These are phyloP conservation scores for Arthrobotrys sphaeroides DNA, from an alignment of 2,329 filamentous ascomycete species.

Conservation along the genomic window DNA sequence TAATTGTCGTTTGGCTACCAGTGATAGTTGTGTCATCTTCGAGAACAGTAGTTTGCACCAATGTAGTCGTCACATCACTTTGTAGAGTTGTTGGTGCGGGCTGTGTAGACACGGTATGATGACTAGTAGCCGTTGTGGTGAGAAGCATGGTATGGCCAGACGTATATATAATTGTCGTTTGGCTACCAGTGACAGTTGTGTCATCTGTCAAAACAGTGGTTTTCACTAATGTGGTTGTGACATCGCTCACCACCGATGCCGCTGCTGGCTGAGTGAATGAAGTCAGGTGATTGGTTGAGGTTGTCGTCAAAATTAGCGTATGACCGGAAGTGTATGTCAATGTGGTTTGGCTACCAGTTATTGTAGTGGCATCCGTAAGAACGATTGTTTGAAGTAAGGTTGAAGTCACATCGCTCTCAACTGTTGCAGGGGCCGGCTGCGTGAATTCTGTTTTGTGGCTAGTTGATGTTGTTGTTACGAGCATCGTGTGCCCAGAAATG, in stretches of 20 bases:
- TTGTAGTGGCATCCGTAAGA: neutral
- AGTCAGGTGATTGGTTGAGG: neutral
- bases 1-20: neutral
- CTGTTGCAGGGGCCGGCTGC: neutral
- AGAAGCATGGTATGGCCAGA: constrained; percentile 7
- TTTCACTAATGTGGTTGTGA: neutral
- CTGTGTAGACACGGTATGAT: neutral
- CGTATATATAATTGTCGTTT: constrained; percentile 2
- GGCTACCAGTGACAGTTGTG: neutral
- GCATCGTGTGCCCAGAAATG: constrained; percentile 5
- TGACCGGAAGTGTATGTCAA: neutral
- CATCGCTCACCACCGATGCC: neutral
- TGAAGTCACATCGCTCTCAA: neutral
- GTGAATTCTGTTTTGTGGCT: neutral
- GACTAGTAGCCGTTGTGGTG: neutral
- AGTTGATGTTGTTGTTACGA: neutral
- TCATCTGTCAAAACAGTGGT: neutral
- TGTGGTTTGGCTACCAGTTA: neutral
- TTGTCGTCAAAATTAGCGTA: neutral
- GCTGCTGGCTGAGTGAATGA: neutral
- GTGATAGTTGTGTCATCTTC: constrained; percentile 15
- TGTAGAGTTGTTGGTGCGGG: neutral
- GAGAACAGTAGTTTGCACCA: neutral
- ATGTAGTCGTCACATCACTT: constrained; percentile 3
- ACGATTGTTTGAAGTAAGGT: neutral